Conservation (phyloP, 2,329 filamentous ascomycete genomes). For the Pseudopyrenochaeta lycopersici region DNA sequence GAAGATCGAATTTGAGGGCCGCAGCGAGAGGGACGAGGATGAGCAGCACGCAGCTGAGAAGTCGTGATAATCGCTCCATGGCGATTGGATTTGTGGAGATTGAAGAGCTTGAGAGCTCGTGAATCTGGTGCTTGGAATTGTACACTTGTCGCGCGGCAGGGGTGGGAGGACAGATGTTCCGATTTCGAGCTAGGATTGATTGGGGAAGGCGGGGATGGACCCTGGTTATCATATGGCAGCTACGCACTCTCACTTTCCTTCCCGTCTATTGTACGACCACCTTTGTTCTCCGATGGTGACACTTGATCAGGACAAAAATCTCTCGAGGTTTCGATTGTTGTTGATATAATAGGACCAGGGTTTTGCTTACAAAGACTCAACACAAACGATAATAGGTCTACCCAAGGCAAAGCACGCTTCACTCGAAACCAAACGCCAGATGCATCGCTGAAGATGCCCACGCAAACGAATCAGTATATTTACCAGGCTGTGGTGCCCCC, state of each 20-base stretch:
- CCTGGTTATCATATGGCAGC: constrained; percentile 4
- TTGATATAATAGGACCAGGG: too few relatives aligned
- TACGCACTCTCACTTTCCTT: not conserved
- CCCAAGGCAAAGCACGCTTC: too few relatives aligned
- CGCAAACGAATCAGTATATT: too few relatives aligned
- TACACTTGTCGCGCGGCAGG: constrained; percentile 30
- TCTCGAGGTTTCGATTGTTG: too few relatives aligned
- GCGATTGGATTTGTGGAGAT: constrained; percentile 12
- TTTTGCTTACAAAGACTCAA: too few relatives aligned
- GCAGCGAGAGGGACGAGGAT: constrained; percentile 57
- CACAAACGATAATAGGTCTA: too few relatives aligned
- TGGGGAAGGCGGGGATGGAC: constrained; percentile 17
- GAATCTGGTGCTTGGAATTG: constrained; percentile 30
- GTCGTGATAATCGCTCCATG: constrained; percentile 49
- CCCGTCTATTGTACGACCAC: too few relatives aligned
- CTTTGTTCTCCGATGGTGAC: too few relatives aligned
- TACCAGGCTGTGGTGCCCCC: constrained; percentile 48
- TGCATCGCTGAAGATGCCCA: not conserved
- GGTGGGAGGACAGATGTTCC: constrained; percentile 47
- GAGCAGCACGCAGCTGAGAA: constrained; percentile 43
- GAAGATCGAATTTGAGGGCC: constrained; percentile 93
- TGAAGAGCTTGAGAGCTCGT: constrained; percentile 23
- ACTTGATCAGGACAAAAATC: too few relatives aligned
- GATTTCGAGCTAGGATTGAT: constrained; percentile 22
- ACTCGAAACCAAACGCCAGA: not conserved